These are phyloP conservation scores for Didymella glomerata DNA, from an alignment of 2,329 filamentous ascomycete species.

Conservation along the genomic window DNA sequence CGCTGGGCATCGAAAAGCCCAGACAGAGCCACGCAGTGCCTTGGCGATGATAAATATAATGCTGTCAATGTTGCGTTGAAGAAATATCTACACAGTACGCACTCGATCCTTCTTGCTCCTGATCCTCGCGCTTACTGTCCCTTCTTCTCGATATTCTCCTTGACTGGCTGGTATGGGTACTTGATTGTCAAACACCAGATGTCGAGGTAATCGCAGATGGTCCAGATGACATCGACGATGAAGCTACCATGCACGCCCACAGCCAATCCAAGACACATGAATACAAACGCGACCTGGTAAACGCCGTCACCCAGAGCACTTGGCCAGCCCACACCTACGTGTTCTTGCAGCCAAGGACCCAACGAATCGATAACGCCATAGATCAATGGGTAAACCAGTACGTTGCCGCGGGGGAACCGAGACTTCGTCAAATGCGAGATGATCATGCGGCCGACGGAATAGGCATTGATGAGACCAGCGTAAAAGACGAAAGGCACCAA, in stretches of 20 bases:
- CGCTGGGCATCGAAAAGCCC: neutral
- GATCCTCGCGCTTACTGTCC: conserved; percentile 24
- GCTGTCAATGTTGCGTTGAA: neutral
- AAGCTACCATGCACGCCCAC: conserved; percentile 97
- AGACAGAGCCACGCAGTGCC: too few relatives aligned
- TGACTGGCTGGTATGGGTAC: conserved; percentile 67
- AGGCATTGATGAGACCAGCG: conserved; percentile 89
- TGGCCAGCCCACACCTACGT: conserved; percentile 57
- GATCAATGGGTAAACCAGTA: conserved; percentile 79
- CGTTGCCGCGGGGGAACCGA: conserved; percentile 88
- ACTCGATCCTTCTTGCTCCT: neutral
- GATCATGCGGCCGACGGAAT: conserved; percentile 95
- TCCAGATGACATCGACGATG: conserved; percentile 95
- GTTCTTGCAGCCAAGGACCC: conserved; percentile 69
- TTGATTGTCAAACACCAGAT: conserved; percentile 99
- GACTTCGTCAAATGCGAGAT: conserved; percentile 89
- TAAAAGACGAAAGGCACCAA: conserved; percentile 90
- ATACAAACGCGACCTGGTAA: conserved; percentile 93
- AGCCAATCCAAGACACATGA: conserved; percentile 82
- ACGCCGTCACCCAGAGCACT: conserved; percentile 63
- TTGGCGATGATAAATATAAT: too few relatives aligned
- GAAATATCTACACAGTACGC: neutral
- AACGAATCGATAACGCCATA: conserved; percentile 82
- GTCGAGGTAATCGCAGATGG: conserved; percentile 96
- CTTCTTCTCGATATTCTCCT: conserved; percentile 42